phyloP scores from a whole-genome alignment of 1,284 basidiomycete species.

The Melampsora americana region DNA sequence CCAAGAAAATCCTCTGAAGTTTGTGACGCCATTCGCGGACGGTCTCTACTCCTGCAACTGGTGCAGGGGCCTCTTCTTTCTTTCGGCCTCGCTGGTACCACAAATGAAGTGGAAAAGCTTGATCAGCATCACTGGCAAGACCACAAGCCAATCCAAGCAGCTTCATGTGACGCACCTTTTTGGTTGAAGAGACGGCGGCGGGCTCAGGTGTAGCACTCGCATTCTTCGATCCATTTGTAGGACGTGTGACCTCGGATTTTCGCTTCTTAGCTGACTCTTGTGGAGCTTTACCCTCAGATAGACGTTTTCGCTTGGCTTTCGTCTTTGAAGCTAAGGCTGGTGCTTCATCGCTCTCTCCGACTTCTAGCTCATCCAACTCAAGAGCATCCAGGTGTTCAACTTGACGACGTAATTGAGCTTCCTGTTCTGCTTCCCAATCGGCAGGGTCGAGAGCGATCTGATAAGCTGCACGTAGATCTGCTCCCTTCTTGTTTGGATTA shows the following conservation, averaged over 20 bases:
- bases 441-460: slow-evolving; percentile 43
- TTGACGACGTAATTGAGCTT: neutral
- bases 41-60: slow-evolving; percentile 26
- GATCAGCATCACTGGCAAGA: no score
- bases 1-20: slow-evolving; percentile 82
- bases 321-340: slow-evolving; percentile 3
- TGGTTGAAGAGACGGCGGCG: neutral
- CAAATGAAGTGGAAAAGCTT: neutral
- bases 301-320: slow-evolving; percentile 37
- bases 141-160: neutral
- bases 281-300: slow-evolving; percentile 27
- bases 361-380: slow-evolving; percentile 43
- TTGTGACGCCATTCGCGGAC: slow-evolving; percentile 73
- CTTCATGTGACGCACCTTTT: slow-evolving; percentile 19
- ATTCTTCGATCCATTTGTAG: slow-evolving; percentile 22
- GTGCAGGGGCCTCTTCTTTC: slow-evolving; percentile 26
- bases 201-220: slow-evolving; percentile 41
- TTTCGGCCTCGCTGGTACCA: slow-evolving; percentile 23
- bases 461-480: slow-evolving; percentile 45
- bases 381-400: slow-evolving; percentile 18
- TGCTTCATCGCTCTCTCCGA: slow-evolving; percentile 5
- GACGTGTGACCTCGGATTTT: slow-evolving; percentile 34
- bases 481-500: slow-evolving; percentile 46
- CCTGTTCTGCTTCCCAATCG: slow-evolving; percentile 46
- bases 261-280: slow-evolving; percentile 30